Base-by-base conservation (phyloP, 371 early-diverging fungal species). In the Syncephalastrum sp. region DNA sequence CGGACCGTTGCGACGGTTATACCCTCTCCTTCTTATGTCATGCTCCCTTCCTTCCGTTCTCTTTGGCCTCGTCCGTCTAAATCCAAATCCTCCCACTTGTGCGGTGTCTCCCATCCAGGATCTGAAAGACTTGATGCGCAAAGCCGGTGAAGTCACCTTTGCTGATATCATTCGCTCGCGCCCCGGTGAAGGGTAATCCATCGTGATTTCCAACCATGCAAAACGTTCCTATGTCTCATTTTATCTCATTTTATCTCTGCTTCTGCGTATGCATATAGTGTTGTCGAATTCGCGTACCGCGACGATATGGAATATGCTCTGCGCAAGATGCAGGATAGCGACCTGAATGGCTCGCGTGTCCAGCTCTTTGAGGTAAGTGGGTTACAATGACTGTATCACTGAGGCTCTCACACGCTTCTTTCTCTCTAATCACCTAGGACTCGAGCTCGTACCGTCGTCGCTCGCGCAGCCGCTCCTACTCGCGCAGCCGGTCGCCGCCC, bases 51-150 rank as follows among this genome's bases (percentile, higher is more conserved):
- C 49, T 38, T 48, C 46, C 44, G 21, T 48, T 42, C 29, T 57
- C 17, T 52, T 47, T 44, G 52, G 60, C 47, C 43, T 54, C 41
- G 50, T 50, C 47, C 42, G 45, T 47, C 46, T 49, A 58, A 41
- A 54, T 56, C 47, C 17, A 47, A 52, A 57, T 51, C 57, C 53
- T 64, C 50, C 59, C 63, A 63, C 59, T 64, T 61, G 53, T 57
- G 56, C 52, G 45, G 33, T 57, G 42, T 48, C 60, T 60, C 58
- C 53, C 59, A 44, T 57, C 60, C 77, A 97, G 96, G 96, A 94
- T 79, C 85, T 97, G 77, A 97, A 97, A 81, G 96, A 96, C 72
- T 82, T 93, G 70, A 90, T 95, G 83, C 91, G 95, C 67, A 90
- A 91, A 65, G 96, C 94, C 55, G 97, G 97, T 59, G 94, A 95